Percentiles rank a stretch among this genome's conserved stretches.
phyloP scores from a whole-genome alignment of 2,329 filamentous ascomycete genomes.

The Cladophialophora chaetospira region DNA sequence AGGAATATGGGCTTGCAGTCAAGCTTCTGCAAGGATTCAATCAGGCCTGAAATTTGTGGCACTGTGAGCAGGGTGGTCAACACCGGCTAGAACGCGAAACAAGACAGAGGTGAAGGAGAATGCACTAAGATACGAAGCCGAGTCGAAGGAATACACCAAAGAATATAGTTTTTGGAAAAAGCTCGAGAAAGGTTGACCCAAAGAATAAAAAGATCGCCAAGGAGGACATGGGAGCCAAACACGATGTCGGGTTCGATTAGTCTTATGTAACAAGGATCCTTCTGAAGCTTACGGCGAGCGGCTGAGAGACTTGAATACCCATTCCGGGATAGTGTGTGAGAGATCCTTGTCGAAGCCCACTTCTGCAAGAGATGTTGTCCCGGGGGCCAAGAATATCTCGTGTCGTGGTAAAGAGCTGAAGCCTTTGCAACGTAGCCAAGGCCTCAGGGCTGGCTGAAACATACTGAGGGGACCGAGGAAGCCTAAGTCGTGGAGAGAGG shows the following conservation, averaged over 20 bases:
- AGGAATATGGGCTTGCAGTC: not conserved
- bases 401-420: not conserved
- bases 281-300: slow-evolving; percentile 4
- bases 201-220: not conserved
- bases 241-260: not conserved
- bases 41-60: not conserved
- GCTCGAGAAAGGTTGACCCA: too few species aligned
- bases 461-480: too few species aligned
- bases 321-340: not conserved
- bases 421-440: not conserved
- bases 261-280: not conserved
- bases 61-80: slow-evolving; percentile 1
- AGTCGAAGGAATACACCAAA: not conserved
- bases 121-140: not conserved
- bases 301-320: slow-evolving; percentile 6
- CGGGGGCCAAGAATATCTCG: slow-evolving; percentile 6
- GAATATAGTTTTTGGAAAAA: not conserved
- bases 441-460: slow-evolving; percentile 8
- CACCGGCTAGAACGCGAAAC: not conserved
- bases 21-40: not conserved
- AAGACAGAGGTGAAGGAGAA: too few species aligned
- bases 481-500: too few species aligned
- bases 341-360: not conserved
- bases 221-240: not conserved
- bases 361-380: too few species aligned